Base-by-base conservation (phyloP, 2,329 filamentous ascomycete species). In the Lecanosticta acicola region DNA sequence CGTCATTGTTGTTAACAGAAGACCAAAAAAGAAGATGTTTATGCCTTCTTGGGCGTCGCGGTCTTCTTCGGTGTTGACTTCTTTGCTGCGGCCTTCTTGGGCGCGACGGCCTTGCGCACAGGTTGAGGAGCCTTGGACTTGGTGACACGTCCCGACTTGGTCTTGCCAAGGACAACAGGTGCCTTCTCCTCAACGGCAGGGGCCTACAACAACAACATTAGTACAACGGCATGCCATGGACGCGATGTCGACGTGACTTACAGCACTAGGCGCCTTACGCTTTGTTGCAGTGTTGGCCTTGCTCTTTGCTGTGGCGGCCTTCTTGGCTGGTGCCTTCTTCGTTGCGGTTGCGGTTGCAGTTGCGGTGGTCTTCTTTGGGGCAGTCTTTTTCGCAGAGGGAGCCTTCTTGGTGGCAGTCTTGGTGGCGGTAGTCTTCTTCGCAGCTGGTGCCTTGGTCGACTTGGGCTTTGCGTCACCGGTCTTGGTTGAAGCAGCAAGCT, bases 61-160 rank as follows among this genome's bases (percentile, higher is more conserved):
- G 73, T 75, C 63, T 72, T 74, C 54, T 70, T 61, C 3, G 74
- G 64, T 39, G 73, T 69, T 58, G 58, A 57, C 48, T 62, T 60
- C 58, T 70, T 71, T 21, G 66, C 52, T 13, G 67, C 46, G 18
- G 58, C 54, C 54, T 63, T 63, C 57, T 69, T 71, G 18, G 66
- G 53, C 13, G 57, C 45, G 21, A 52, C 63, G 57, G 68, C 69
- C 67, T 76, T 78, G 10, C 73, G 60, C 3, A 60, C 32, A 10
- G 67, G 62, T 26, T 71, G 66, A 39, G 74, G 74, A 46, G 73
- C 70, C 32, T 75, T 71, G 18, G 76, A 73, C 80, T 93, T 94
- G 60, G 84, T 80, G 60, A 94, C 84, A 58, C 88, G 84, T 39
- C 88, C 87, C 43, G 86, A 83, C 80, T 93, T 93, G 68, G 87